Base-by-base conservation (phyloP, 192 early-diverging fungal genomes). In the Backusella parvicylindrica region DNA sequence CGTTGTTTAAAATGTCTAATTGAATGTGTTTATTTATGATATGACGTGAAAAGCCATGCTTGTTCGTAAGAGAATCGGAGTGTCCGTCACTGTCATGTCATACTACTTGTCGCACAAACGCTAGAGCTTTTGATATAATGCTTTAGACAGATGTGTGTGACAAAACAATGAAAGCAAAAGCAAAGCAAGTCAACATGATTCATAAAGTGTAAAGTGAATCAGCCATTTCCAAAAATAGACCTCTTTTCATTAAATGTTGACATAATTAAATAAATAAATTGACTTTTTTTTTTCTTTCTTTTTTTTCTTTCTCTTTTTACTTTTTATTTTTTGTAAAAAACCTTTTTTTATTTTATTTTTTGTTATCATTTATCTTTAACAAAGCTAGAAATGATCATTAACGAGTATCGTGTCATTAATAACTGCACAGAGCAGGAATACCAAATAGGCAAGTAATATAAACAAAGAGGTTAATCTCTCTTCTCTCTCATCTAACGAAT, bases 371-470 rank as follows among this genome's bases (percentile, higher is more conserved):
- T 15, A 16, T 41, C 16, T 67, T 67, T 67, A 7, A 9, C 11
- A 13, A n/a, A n/a, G 13, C 13, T 15, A 47, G 16, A 31, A 70
- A 91, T 92, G 77, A 79, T 89, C 71, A 90, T 94, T 71, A 91
- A 90, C 74, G 92, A 94, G 73, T 94, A 91, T 79, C 84, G 91
- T 77, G 86, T 94, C 35, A 85, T 87, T 38, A 94, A 92, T 81
- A 92, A 92, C 82, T 94, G 91, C 74, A 90, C 91, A 16, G 83
- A 88, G 26, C 84, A 86, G 11, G 92, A 94, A 79, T 94, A 94
- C 83, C 83, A 91, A 82, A 82, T 86, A 68, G 75, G 67, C 75
- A 64, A 64, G 33, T 28, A 67, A 65, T 49, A 73, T 64, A 65
- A 23, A 56, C n/a, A 33, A 6, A 73, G 71, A 53, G 50, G 41